phyloP scores from a whole-genome alignment of 495 filamentous ascomycete genomes.

The Lasiosphaeria miniovina region DNA sequence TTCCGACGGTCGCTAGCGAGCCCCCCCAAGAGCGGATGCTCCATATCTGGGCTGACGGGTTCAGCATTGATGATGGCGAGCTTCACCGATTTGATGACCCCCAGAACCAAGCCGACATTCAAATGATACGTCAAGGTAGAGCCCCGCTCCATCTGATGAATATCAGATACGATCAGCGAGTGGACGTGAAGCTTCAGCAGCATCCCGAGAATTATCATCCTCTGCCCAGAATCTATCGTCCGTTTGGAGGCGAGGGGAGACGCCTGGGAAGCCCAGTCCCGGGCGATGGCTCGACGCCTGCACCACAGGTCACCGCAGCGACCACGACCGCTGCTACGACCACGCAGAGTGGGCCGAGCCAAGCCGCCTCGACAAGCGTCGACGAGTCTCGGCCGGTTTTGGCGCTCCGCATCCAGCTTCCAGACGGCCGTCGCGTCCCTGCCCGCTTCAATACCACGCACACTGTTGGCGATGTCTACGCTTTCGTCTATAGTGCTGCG shows the following conservation, averaged over 20 bases:
- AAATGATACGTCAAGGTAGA: conserved; percentile 80
- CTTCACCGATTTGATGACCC: conserved; percentile 88
- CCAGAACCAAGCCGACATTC: conserved; percentile 72
- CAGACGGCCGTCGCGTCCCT: conserved; percentile 80
- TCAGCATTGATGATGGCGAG: conserved; percentile 92
- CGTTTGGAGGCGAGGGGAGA: conserved; percentile 78
- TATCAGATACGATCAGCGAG: conserved; percentile 76
- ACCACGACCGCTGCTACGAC: conserved; percentile 39
- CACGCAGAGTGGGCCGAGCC: conserved; percentile 33
- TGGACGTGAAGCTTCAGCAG: conserved; percentile 85
- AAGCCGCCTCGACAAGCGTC: conserved; percentile 48
- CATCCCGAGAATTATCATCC: conserved; percentile 79
- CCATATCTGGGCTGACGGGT: conserved; percentile 91
- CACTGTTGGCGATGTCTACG: conserved; percentile 87
- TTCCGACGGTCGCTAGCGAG: conserved; percentile 16
- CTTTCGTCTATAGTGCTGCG: conserved; percentile 71
- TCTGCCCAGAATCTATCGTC: conserved; percentile 83
- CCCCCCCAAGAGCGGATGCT: conserved; percentile 60
- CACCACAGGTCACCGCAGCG: conserved; percentile 32
- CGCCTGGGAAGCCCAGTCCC: conserved; percentile 92
- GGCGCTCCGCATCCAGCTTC: conserved; percentile 82
- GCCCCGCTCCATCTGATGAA: conserved; percentile 89
- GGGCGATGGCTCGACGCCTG: conserved; percentile 44
- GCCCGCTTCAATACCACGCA: conserved; percentile 90
- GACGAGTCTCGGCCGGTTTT: conserved; percentile 76